Evolutionary conservation across 805 yeast species (phyloP), one percentile per base, ranked within the genome.

Genomic region (Cyberlindnera euphorbiae): DNA sequence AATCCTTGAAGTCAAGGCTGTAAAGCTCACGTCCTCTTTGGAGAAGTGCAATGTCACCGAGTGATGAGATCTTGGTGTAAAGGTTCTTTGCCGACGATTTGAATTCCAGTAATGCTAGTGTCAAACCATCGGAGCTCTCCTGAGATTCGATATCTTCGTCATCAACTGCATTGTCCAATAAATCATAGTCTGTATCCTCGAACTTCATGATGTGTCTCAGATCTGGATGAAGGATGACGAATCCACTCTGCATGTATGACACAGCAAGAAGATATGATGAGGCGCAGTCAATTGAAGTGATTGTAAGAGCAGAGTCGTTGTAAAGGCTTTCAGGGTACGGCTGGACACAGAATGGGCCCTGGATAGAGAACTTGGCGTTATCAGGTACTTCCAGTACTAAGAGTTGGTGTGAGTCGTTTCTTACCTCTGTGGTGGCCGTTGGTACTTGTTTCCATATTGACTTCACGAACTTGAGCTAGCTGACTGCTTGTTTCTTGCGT

Each of bases 261-360:
- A 18, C 43, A 39, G 9, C 9, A 13, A 62, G 31, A 1, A 62
- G 25, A 27, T 59, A 64, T 6, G 48, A 42, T 1, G 42, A 35
- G 6, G 53, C 59, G 24, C 62, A 52, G 3, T 50, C 46, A 31
- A 53, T 10, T 5, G 57, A 38, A 1, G 49, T 28, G 8, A 75
- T 49, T 22, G 62, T 64, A 6, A 55, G 41, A 1, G 74, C 73
- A 8, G 63, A 62, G 23, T 63, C 69, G 4, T 60, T 63, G 50
- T 81, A 79, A 4, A 80, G 53, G 9, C 50, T 55, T 3, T 66
- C 69, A 1, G 84, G 82, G 44, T 66, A 80, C 4, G 84, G 82
- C 21, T 59, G 51, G 11, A 77, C 59, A 1, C 62, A 47, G 35
- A 75, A 62, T 2, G 86, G 82, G 2, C 86, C 86, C 49, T 72